Evolutionary conservation across 306 rosid species (phyloP), one percentile per base, ranked within the genome.

Genomic region (Begonia fuchsioides): DNA sequence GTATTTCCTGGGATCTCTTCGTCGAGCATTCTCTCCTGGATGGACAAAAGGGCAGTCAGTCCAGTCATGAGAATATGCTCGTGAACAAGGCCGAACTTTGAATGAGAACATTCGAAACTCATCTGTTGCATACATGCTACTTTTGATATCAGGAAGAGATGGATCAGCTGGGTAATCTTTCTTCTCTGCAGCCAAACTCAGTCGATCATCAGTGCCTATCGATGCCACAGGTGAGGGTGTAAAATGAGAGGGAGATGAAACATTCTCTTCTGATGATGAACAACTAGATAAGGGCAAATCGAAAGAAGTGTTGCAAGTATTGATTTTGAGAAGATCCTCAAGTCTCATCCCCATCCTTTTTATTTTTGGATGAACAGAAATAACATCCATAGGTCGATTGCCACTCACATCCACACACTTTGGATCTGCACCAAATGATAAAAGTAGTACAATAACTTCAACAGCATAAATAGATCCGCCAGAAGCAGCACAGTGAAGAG

Each of bases 21-120:
- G 64, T 1, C 92, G 86, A 44, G 96, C 96, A 68, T 86, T 86
- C 76, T 86, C 96, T 44, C 96, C 96, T 1, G 96, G 96, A 50
- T 86, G 96, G 58, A 86, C 96, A 52, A 86, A 86, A 19, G 96
- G 96, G 65, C 96, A 86, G 55, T 86, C 96, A 0, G 96, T 86
- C 96, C 96, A 86, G 52, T 86, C 96, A 59, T 86, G 96, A 10
- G 96, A 86, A 58, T 86, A 86, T 12, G 94, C 94, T 40, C 96
- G 80, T 15, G 96, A 86, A 62, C 96, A 86, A 47, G 96, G 96
- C 14, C 90, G 78, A 11, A 86, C 90, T 72, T 86, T 82, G 71
- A 86, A 86, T 3, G 94, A 86, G 65, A 76, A 86, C 83, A 86
- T 86, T 20, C 96, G 96, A 51, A 86, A 86, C 64, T 86, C 96